A percentile compares a stretch with the other conserved stretches of the same genome.
Conservation (phyloP, 768 basidiomycete species). For the Mycena galericulata region DNA sequence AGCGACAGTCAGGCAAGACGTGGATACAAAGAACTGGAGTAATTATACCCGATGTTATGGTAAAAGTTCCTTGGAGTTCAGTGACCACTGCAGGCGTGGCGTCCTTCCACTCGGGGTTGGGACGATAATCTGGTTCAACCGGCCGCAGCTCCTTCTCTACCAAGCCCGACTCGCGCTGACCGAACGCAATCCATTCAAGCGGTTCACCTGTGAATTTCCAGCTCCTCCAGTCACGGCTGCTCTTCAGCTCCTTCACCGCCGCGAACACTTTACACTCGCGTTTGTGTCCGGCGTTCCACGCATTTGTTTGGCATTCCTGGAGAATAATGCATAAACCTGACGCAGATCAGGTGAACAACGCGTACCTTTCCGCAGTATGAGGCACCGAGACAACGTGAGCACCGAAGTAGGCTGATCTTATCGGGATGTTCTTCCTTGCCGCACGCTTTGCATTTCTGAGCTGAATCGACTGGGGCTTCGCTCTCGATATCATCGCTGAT, state of each 20-base stretch:
- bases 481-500: conserved; percentile 34
- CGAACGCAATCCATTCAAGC: conserved; percentile 25
- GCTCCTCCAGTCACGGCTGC: conserved; percentile 28
- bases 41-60: conserved; percentile 23
- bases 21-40: no score
- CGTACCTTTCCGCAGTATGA: conserved; percentile 32
- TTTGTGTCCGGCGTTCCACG: conserved; percentile 33
- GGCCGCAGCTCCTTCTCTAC: not conserved
- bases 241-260: conserved; percentile 24
- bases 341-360: not conserved
- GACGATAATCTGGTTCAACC: not conserved
- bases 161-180: conserved; percentile 15
- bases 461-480: conserved; percentile 15
- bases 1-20: no score
- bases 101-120: conserved; percentile 24
- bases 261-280: conserved; percentile 33
- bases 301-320: conserved; percentile 34
- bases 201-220: not conserved
- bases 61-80: conserved; percentile 25
- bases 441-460: conserved; percentile 28
- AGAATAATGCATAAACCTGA: not conserved
- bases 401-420: conserved; percentile 18
- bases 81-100: conserved; percentile 1
- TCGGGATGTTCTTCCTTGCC: conserved; percentile 25
- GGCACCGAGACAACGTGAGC: conserved; percentile 25